Base-by-base conservation (phyloP, 176 grass and related monocot species). In the Pontederia paniculata region DNA sequence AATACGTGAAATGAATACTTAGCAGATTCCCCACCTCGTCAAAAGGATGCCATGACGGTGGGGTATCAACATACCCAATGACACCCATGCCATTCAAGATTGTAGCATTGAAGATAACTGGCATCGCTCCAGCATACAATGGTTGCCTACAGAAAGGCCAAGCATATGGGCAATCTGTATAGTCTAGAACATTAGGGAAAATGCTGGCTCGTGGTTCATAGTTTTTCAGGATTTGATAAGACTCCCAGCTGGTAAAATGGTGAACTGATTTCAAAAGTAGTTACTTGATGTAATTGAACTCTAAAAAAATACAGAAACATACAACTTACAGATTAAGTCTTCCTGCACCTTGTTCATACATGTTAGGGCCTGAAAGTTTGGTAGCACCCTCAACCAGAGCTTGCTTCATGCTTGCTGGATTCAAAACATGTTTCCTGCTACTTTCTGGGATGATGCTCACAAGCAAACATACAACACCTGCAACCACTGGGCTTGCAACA, bases 111-210 rank as follows among this genome's bases (percentile, higher is more conserved):
- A 97, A 97, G 53, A 97, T 83, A 19, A 87, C 68, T 55, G 91
- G 91, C 85, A 97, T 97, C 46, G 91, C 73, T 68, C 82, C 82
- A 74, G 82, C 91, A 68, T 97, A 97, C 44, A 97, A 63, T 28
- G 91, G 86, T 57, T 97, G 91, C 14, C 80, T 77, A 55, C 91
- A 97, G 60, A 97, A 97, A 76, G 91, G 91, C 91, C 91, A 97
- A 12, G 65, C 78, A 65, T 97, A 97, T 55, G 91, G 82, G 60
- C 91, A 97, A 21, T 86, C 76, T 1, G 80, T 90, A 56, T 83
- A 90, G 64, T 97, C 91, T 62, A 97, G 91, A 57, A 68, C 54
- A 28, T 58, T 79, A 37, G 91, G 91, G 52, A 97, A 97, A 70
- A 97, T 83, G 72, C 79, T 97, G 52, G 85, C 82, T 60, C 77